Evolutionary conservation across 2,329 filamentous ascomycete genomes (phyloP).

Genomic region (Claviceps lovelessii): DNA sequence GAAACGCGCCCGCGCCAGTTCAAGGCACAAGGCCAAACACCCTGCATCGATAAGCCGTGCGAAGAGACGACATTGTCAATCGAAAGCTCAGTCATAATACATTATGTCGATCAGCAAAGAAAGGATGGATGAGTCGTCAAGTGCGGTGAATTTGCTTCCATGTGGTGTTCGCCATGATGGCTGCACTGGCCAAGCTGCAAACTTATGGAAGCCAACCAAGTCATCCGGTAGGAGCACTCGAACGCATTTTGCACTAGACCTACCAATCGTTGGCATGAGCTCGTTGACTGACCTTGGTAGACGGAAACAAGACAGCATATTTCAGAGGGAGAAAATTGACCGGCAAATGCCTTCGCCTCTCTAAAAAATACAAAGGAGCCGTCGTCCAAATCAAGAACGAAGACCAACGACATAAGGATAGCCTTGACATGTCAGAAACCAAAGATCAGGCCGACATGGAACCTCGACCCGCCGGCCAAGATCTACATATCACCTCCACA

Average conservation of each 20-base stretch:
- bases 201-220: constrained; percentile 55
- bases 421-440: constrained; percentile 19
- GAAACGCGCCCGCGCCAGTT: neutral
- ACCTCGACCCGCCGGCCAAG: constrained; percentile 14
- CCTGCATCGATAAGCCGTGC: neutral
- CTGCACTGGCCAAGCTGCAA: constrained; percentile 43
- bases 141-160: constrained; percentile 59
- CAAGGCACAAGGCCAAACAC: neutral
- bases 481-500: constrained; percentile 34
- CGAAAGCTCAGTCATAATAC: constrained; percentile 12
- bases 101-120: constrained; percentile 26
- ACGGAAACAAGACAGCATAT: constrained; percentile 43
- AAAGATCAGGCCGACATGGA: constrained; percentile 10
- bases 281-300: constrained; percentile 18
- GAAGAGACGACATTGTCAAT: neutral
- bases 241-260: too few species aligned
- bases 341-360: constrained; percentile 51
- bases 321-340: constrained; percentile 70
- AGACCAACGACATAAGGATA: constrained; percentile 18
- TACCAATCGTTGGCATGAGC: neutral
- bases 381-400: constrained; percentile 32
- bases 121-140: constrained; percentile 17
- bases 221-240: constrained; percentile 25
- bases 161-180: constrained; percentile 71
- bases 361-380: constrained; percentile 55